These are phyloP conservation scores for Ceratocystis eucalypticola DNA, from an alignment of 2,329 filamentous ascomycete genomes.

Conservation along the genomic window DNA sequence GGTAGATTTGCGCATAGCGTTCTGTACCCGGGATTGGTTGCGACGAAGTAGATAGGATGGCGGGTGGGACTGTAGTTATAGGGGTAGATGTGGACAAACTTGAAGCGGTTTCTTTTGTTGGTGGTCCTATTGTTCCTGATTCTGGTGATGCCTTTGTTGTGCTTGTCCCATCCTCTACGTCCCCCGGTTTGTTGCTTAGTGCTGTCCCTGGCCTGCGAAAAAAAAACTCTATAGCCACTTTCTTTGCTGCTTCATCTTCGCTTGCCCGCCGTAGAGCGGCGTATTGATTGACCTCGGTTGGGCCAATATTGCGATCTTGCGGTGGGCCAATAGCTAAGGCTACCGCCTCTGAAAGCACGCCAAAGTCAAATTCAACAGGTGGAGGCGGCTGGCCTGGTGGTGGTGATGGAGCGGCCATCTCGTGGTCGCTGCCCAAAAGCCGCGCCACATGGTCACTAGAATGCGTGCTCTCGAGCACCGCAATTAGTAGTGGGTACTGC, in stretches of 20 bases:
- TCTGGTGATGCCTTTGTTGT: background rate
- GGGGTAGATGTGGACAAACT: background rate
- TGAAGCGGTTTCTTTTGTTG: background rate
- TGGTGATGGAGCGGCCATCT: background rate
- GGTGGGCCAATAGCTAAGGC: conserved; percentile 25
- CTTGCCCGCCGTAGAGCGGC: conserved; percentile 4
- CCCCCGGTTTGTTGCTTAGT: background rate
- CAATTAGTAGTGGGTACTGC: conserved; percentile 29
- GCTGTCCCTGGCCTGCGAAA: conserved; percentile 13
- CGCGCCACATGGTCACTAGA: conserved; percentile 28
- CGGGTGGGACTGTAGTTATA: background rate
- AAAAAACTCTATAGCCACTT: conserved; percentile 18
- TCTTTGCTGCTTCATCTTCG: conserved; percentile 14
- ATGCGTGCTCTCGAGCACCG: conserved; percentile 23
- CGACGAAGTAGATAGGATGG: background rate
- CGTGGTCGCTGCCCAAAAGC: conserved; percentile 11
- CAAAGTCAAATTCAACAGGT: conserved; percentile 17
- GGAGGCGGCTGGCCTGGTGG: conserved; percentile 6
- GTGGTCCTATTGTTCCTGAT: background rate
- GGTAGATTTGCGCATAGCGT: conserved; percentile 19
- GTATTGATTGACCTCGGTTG: conserved; percentile 15
- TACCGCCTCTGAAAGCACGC: conserved; percentile 17
- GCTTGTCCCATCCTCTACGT: background rate
- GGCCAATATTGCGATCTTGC: conserved; percentile 18
- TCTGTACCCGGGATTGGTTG: conserved; percentile 15